phyloP scores from a whole-genome alignment of 192 early-diverging fungal genomes.

The Phycomyces blakesleeanus region DNA sequence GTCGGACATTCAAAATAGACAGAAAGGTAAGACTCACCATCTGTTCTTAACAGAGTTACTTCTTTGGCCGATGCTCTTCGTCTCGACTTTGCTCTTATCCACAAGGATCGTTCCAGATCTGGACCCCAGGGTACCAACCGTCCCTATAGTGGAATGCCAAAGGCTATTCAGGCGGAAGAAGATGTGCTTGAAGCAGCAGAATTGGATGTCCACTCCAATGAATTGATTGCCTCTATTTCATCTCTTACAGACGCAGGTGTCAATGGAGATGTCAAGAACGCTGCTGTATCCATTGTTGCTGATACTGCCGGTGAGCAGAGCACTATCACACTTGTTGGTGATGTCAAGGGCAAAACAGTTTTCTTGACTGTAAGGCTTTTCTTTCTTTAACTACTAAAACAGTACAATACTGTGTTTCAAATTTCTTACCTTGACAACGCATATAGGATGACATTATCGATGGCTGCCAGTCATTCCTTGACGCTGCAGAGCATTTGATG shows the following conservation, averaged over 20 bases:
- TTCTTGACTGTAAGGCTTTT: constrained; percentile 81
- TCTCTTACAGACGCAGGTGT: constrained; percentile 24
- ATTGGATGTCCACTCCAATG: constrained; percentile 9
- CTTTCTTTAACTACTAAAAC: too few relatives aligned
- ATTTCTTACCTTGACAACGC: too few relatives aligned
- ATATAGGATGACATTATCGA: constrained; percentile 93
- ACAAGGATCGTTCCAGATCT: constrained; percentile 66
- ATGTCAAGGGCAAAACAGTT: constrained; percentile 79
- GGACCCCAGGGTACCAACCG: constrained; percentile 28
- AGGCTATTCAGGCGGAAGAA: constrained; percentile 14
- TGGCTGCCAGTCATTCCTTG: constrained; percentile 79
- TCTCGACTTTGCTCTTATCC: constrained; percentile 93
- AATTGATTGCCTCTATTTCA: constrained; percentile 27
- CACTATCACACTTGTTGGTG: constrained; percentile 72
- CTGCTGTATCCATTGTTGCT: constrained; percentile 34
- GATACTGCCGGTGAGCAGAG: constrained; percentile 33
- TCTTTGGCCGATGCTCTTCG: constrained; percentile 85
- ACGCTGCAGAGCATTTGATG: constrained; percentile 86
- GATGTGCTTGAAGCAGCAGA: not conserved
- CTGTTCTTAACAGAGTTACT: constrained; percentile 49
- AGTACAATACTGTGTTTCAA: too few relatives aligned
- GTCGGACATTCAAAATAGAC: not conserved
- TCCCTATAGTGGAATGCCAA: constrained; percentile 32
- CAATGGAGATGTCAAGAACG: constrained; percentile 27
- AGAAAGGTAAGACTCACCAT: not conserved